These are phyloP conservation scores for Leersia perrieri DNA, from an alignment of 176 grass and related monocot species.

Conservation along the genomic window DNA sequence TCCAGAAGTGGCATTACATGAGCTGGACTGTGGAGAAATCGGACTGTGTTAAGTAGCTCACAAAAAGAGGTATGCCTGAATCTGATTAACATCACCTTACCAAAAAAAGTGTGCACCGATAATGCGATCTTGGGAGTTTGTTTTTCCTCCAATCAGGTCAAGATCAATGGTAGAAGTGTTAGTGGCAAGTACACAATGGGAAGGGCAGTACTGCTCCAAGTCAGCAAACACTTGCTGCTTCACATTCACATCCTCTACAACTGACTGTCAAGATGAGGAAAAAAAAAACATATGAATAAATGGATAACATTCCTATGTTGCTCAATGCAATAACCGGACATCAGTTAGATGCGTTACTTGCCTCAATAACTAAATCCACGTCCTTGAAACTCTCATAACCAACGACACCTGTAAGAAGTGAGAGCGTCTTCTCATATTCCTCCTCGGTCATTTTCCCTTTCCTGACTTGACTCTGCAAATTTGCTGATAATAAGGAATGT, in stretches of 20 bases:
- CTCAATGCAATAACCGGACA: too few relatives aligned
- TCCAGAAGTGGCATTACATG: conserved; percentile 92
- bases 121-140: conserved; percentile 72
- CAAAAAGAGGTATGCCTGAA: neutral
- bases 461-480: conserved; percentile 71
- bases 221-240: conserved; percentile 93
- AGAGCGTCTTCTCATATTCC: conserved; percentile 63
- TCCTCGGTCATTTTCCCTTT: conserved; percentile 88
- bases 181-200: conserved; percentile 82
- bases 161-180: conserved; percentile 98
- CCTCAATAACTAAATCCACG: conserved; percentile 87
- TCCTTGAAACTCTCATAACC: conserved; percentile 82
- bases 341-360: too few relatives aligned
- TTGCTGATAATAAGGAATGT: conserved; percentile 48
- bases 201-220: conserved; percentile 71
- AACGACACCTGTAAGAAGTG: conserved; percentile 67
- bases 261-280: conserved; percentile 45
- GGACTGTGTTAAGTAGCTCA: neutral
- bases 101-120: conserved; percentile 93
- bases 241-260: conserved; percentile 77
- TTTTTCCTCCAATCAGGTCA: conserved; percentile 83
- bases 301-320: too few relatives aligned
- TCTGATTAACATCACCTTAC: conserved; percentile 34
- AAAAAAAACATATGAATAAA: conserved; percentile 9
- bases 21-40: conserved; percentile 56